Evolutionary conservation across 805 yeast species (phyloP), one percentile per base, ranked within the genome.

Genomic region (Lipomyces lipofer): DNA sequence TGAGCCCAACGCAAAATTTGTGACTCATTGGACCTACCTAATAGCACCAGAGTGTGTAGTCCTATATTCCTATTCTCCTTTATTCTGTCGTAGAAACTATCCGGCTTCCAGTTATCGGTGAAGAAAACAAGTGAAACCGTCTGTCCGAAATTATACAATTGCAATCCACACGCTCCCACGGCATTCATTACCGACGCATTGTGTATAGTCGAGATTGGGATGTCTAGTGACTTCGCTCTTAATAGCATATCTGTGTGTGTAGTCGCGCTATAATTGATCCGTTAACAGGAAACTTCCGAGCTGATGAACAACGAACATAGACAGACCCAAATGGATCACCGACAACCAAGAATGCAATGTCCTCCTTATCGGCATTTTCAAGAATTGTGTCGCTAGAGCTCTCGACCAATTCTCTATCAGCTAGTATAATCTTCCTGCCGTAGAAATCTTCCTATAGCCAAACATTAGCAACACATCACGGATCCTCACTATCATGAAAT

Each of bases 171-270:
- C 1, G 97, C 95, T 17, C 99, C 99, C 24, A 92, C 96, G 0
- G 98, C 99, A 68, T 92, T 92, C 97, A 94, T 90, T 10, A 92
- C 94, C 15, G 96, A 87, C 1, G 99, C 99, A 70, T 92, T 92
- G 73, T 92, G 99, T 56, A 92, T 82, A 36, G 86, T 79, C 67
- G 88, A 95, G 42, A 87, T 88, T 47, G 78, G 74, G 67, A 94
- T 88, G 1, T 82, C 82, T 56, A 84, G 76, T 70, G 87, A 96
- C 63, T 95, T 81, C 42, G 99, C 98, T 66, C 99, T 78, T 56
- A 92, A 79, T 39, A 91, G 88, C 59, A 92, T 77, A 73, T 94
- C 99, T 0, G 97, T 89, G 73, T 92, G 99, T 0, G 99, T 92
- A 3, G 99, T 92, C 29, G 99, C 99, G 30, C 67, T 62, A 15